Conservation (phyloP, 257 asterid species). For the Ocimum tenuiflorum region DNA sequence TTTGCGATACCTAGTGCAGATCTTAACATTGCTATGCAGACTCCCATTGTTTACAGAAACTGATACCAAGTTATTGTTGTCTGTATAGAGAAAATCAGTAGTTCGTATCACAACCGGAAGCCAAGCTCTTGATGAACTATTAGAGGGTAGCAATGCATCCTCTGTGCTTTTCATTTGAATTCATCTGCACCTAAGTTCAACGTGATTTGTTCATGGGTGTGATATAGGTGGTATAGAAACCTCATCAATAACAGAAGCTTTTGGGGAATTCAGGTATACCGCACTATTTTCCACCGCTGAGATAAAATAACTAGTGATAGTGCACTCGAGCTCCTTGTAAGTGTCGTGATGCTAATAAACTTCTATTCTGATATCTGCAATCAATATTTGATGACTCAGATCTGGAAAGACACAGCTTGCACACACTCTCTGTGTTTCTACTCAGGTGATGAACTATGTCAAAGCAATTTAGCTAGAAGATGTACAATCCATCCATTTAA, state of each 20-base stretch:
- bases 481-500: slow-evolving; percentile 1
- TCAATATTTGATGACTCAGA: slow-evolving; percentile 44
- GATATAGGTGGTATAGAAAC: slow-evolving; percentile 86
- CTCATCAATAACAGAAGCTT: slow-evolving; percentile 83
- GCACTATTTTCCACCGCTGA: slow-evolving; percentile 1
- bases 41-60: slow-evolving; percentile 2
- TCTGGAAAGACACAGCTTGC: slow-evolving; percentile 99
- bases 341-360: slow-evolving; percentile 13
- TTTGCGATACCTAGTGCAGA: slow-evolving; percentile 1
- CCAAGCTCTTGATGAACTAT: slow-evolving; percentile 91
- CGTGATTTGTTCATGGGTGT: slow-evolving; percentile 8
- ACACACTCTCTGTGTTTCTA: slow-evolving; percentile 90
- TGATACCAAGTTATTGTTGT: slow-evolving; percentile 16
- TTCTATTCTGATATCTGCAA: slow-evolving; percentile 20
- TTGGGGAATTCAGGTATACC: slow-evolving; percentile 92
- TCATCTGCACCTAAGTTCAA: not conserved
- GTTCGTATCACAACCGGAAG: slow-evolving; percentile 93
- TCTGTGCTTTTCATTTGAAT: slow-evolving; percentile 11
- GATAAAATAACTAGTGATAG: not conserved
- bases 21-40: not conserved
- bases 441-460: slow-evolving; percentile 54
- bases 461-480: not conserved
- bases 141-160: slow-evolving; percentile 54
- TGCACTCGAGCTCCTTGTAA: not conserved
- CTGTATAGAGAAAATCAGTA: slow-evolving; percentile 66